Base-by-base conservation (phyloP, 2,329 filamentous ascomycete genomes). In the Fusarium newnesense region DNA sequence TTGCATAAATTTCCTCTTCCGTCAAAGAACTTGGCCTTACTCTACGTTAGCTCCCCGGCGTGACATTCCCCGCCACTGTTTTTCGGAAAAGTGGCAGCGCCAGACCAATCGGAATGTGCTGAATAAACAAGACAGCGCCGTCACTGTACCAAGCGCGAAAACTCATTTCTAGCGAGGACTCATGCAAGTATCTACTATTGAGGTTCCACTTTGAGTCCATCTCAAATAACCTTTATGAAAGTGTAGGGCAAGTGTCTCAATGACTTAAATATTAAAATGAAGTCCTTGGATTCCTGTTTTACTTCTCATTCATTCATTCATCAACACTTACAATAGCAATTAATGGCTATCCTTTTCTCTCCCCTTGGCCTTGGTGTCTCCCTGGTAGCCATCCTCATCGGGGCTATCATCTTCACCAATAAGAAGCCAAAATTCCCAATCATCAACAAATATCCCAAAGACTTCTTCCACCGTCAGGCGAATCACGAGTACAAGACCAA, bases 151-250 rank as follows among this genome's bases (percentile, higher is more conserved):
- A 2, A 37, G 50, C 34, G 18, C 24, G 19, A 53, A 53, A 28
- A 9, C 21, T 16, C 0, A 19, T 21, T 39, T 37, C 34, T 21
- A 34, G 34, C 5, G 50, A 39, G 24, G 50, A 53, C 34, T 53
- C 34, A 18, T 16, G 4, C 13, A 12, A 16, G 16, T 37, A 12
- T 26, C 9, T 5, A n/a, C 9, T 24, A 3, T 52, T 4, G 12
- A 16, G 24, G 50, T 53, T 37, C 34, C 50, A 18, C 24, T 21
- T 19, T 18, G 15, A 19, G 6, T 15, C n/a, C 6, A 4, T 8
- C 8, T 39, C 5, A 26, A 6, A 13, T 12, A 4, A 12, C 34
- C 3, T 4, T 12, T 2, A 9, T 3, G 4, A 24, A 4, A 32
- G 16, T 12, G 24, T 9, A n/a, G 10, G 2, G 11, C 4, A 53